Evolutionary conservation across 2,329 filamentous ascomycete genomes (phyloP), one percentile per base, ranked within the genome.

Genomic region (Chaetomium sp.): DNA sequence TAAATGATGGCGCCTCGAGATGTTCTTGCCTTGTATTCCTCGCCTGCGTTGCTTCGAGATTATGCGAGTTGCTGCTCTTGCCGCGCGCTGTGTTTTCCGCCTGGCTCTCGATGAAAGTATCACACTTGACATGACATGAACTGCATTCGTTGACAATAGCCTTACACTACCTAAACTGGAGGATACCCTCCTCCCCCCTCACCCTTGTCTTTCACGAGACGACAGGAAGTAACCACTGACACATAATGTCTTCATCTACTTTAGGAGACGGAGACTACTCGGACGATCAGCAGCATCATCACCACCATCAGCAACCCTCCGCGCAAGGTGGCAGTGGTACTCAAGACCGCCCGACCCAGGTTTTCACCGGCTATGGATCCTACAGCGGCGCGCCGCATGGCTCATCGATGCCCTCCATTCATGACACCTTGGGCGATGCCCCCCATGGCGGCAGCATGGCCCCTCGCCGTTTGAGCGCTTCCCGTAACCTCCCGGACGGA

Each of bases 341-440:
- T 59, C 87, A 91, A 66, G 79, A 88, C 59, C 86, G 89, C 63
- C 85, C 86, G 55, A 76, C 82, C 43, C 88, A 94, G 59, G 85
- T 86, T 62, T 95, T 94, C 71, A 78, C 81, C 49, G 81, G 81
- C 48, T 90, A 91, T 66, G 78, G 73, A 53, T 72, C 78, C 35
- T 89, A 88, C 53, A 76, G 76, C 52, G 79, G 81, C 66, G 73
- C 84, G 47, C 74, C 76, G 57, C 74, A 79, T 58, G 77, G 76
- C 51, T 74, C 74, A 59, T 78, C 77, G 53, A 86, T 92, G 76
- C 82, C 87, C 49, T 76, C 82, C 49, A 79, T 88, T 37, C 81
- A 82, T 59, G 79, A 82, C 53, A 76, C 75, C 38, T 77, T 85
- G 59, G 75, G 73, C 61, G 62, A 62, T 68, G 60, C 62, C 42